Conservation (phyloP, 2,329 filamentous ascomycete genomes). For the Phyllachora maydis region DNA sequence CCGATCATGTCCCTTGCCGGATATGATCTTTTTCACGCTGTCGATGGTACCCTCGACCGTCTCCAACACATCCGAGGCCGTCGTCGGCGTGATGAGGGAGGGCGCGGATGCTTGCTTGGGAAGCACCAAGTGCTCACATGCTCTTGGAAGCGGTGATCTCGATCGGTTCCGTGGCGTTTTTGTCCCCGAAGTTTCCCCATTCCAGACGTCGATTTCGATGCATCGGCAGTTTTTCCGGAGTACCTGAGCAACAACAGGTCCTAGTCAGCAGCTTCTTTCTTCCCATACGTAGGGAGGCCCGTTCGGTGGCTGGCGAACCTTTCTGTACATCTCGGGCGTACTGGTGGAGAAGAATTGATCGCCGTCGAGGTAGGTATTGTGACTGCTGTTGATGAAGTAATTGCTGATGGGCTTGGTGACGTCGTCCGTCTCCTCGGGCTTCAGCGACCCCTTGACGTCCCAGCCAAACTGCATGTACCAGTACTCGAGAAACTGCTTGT, state of each 20-base stretch:
- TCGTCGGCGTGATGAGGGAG: no score
- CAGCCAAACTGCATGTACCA: constrained; percentile 22
- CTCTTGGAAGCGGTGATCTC: no score
- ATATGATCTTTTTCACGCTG: no score
- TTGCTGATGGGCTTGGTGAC: constrained; percentile 53
- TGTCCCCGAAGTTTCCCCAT: constrained; percentile 45
- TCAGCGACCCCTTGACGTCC: constrained; percentile 20
- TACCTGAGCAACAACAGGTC: constrained; percentile 34
- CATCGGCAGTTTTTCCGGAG: constrained; percentile 65
- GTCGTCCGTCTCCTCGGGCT: constrained; percentile 27
- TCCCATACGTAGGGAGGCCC: no score
- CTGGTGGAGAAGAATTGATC: constrained; percentile 68
- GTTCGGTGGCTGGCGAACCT: no score
- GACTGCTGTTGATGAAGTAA: constrained; percentile 87
- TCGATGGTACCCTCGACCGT: no score
- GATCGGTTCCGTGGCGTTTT: no score
- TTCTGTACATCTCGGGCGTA: constrained; percentile 58
- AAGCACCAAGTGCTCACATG: no score
- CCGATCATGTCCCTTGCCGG: no score
- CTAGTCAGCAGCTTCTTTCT: no score
- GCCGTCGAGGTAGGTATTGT: constrained; percentile 82
- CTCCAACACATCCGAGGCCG: no score
- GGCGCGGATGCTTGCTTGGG: no score
- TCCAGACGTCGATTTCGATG: constrained; percentile 91
- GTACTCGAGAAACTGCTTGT: constrained; percentile 26